Conservation (phyloP, 441 rosid species). For the Isatis lusitanica region DNA sequence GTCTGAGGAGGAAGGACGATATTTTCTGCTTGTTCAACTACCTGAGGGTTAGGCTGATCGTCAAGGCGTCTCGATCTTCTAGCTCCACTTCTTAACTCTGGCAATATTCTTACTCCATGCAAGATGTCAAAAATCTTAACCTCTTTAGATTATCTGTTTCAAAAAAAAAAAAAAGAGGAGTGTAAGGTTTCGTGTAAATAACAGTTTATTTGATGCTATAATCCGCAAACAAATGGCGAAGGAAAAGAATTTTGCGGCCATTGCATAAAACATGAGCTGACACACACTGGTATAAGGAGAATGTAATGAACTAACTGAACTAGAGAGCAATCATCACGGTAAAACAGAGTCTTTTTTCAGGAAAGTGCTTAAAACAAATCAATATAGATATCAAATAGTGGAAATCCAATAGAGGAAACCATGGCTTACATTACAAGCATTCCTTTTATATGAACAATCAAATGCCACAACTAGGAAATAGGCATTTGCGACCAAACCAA, state of each 20-base stretch:
- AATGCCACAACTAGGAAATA: background rate
- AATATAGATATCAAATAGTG: background rate
- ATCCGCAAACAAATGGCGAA: background rate
- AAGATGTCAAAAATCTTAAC: too few species aligned
- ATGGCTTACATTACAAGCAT: background rate
- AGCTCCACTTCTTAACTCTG: slow-evolving; percentile 93
- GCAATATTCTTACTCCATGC: slow-evolving; percentile 97
- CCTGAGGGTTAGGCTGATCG: slow-evolving; percentile 71
- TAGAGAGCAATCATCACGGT: background rate
- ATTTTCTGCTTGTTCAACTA: slow-evolving; percentile 60
- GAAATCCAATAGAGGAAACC: slow-evolving; percentile 6
- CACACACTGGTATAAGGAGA: background rate
- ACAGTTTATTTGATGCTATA: background rate
- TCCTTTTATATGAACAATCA: background rate
- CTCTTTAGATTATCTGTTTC: slow-evolving; percentile 46
- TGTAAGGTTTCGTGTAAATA: background rate
- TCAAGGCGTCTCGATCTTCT: slow-evolving; percentile 85
- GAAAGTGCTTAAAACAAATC: background rate
- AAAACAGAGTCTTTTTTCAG: background rate
- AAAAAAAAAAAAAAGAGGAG: background rate
- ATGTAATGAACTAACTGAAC: background rate
- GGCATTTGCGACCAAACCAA: background rate
- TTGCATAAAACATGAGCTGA: background rate
- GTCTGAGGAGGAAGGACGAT: slow-evolving; percentile 63
- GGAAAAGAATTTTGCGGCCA: background rate